Conservation (phyloP, 2,329 filamentous ascomycete species). For the Neofusicoccum laricinum region DNA sequence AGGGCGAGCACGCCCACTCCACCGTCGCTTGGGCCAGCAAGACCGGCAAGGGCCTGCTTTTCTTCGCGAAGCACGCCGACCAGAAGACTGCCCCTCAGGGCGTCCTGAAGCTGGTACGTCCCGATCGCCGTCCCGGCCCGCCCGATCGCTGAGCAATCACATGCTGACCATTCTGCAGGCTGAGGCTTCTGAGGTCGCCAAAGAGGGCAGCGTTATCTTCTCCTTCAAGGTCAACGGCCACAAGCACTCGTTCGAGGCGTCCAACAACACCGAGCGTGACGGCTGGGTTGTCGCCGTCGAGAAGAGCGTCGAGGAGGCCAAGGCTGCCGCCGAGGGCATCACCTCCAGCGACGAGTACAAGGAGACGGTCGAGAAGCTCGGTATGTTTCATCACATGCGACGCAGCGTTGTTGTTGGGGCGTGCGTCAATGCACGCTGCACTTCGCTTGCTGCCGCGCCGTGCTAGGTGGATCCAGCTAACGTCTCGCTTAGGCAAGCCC, state of each 20-base stretch:
- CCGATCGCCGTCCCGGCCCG: background rate
- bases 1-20: slow-evolving; percentile 73
- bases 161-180: slow-evolving; percentile 47
- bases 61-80: slow-evolving; percentile 78
- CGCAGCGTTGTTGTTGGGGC: slow-evolving; percentile 19
- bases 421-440: slow-evolving; percentile 6
- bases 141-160: background rate
- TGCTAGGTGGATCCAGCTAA: slow-evolving; percentile 27
- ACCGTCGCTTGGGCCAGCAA: slow-evolving; percentile 85
- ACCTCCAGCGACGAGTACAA: slow-evolving; percentile 85
- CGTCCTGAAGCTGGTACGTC: slow-evolving; percentile 78
- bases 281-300: slow-evolving; percentile 87
- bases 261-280: slow-evolving; percentile 72
- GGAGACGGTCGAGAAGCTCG: slow-evolving; percentile 70
- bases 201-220: slow-evolving; percentile 79
- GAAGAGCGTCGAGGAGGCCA: slow-evolving; percentile 79
- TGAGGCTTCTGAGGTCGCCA: slow-evolving; percentile 68
- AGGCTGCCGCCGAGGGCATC: slow-evolving; percentile 71
- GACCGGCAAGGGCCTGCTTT: slow-evolving; percentile 93
- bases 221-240: slow-evolving; percentile 78
- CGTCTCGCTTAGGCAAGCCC: slow-evolving; percentile 38
- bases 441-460: slow-evolving; percentile 31
- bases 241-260: slow-evolving; percentile 92
- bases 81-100: slow-evolving; percentile 80
- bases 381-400: slow-evolving; percentile 44